Evolutionary conservation across 108 stramenopile genomes (phyloP).

Genomic region (Nitzschia sp.): DNA sequence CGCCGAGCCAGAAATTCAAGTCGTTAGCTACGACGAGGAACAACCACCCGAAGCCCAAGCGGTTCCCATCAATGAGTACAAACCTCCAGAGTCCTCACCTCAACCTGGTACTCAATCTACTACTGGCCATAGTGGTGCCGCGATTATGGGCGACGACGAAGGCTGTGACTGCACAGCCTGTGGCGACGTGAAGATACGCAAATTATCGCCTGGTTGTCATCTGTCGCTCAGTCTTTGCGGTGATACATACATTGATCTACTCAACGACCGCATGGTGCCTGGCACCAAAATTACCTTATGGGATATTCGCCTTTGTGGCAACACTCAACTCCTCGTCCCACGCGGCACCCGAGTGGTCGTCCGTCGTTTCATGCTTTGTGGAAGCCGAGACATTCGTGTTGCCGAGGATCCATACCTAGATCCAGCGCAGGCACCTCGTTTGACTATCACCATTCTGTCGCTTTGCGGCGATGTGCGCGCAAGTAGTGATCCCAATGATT

Average conservation of each 20-base stretch:
- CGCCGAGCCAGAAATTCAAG: neutral
- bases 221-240: neutral
- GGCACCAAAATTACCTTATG: conserved; percentile 10
- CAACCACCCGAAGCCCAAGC: conserved; percentile 4
- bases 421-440: neutral
- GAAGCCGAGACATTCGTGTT: conserved; percentile 1
- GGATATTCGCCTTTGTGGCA: conserved; percentile 4
- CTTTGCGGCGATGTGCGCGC: conserved; percentile 9
- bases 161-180: neutral
- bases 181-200: neutral
- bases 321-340: neutral
- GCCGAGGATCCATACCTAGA: neutral
- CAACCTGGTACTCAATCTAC: neutral
- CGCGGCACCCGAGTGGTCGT: conserved; percentile 6
- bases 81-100: neutral
- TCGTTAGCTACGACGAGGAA: neutral
- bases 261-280: neutral
- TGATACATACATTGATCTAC: conserved; percentile 8
- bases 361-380: conserved; percentile 7
- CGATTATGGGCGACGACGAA: neutral
- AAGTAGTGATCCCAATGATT: conserved; percentile 10
- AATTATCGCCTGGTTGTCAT: neutral
- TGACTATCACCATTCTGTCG: conserved; percentile 3
- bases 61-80: neutral
- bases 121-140: neutral